These are phyloP conservation scores for Tulasnella sp. DNA, from an alignment of 768 basidiomycete species.

Conservation along the genomic window DNA sequence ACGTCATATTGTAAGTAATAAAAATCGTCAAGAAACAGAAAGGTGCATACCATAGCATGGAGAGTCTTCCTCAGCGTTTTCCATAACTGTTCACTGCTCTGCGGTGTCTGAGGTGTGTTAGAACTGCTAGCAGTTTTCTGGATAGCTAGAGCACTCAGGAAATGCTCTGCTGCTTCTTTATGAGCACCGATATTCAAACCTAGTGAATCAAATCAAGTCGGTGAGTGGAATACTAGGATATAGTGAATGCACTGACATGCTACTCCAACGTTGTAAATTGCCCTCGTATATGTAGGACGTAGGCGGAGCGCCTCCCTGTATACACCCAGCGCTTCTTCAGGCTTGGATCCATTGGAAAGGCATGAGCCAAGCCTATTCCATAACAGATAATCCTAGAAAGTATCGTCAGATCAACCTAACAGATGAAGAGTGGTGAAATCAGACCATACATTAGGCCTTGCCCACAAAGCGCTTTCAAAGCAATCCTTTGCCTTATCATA, in stretches of 20 bases:
- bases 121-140: slow-evolving; percentile 29
- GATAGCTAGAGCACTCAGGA: slow-evolving; percentile 68
- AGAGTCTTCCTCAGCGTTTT: slow-evolving; percentile 74
- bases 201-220: slow-evolving; percentile 25
- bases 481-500: slow-evolving; percentile 89
- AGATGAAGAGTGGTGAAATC: not conserved
- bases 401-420: not conserved
- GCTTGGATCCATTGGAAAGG: slow-evolving; percentile 84
- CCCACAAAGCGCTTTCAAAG: slow-evolving; percentile 74
- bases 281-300: slow-evolving; percentile 90
- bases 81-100: slow-evolving; percentile 77
- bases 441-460: slow-evolving; percentile 57
- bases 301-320: slow-evolving; percentile 83
- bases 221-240: not conserved
- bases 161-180: slow-evolving; percentile 93
- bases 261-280: slow-evolving; percentile 95
- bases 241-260: slow-evolving; percentile 54
- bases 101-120: not conserved
- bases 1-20: not conserved
- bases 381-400: slow-evolving; percentile 64
- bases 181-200: slow-evolving; percentile 92
- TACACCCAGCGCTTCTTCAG: slow-evolving; percentile 83
- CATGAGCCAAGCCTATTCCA: slow-evolving; percentile 96
- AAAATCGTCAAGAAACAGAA: not conserved
- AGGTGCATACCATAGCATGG: slow-evolving; percentile 52